A percentile compares a stretch with the other conserved stretches of the same genome.
Conservation (phyloP, 2,329 filamentous ascomycete genomes). For the Verruconis gallopava region DNA sequence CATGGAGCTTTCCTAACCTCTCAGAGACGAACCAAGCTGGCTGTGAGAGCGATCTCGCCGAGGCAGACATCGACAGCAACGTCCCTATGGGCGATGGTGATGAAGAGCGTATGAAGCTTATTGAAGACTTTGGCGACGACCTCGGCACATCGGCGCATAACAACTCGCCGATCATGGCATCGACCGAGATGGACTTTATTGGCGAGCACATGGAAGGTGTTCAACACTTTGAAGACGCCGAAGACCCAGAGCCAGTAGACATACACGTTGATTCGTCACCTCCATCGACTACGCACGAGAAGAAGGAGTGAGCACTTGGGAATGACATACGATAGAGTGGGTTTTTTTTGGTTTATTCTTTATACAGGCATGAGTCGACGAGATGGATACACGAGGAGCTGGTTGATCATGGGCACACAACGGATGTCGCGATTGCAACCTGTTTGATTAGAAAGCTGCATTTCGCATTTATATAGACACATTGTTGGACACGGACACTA, state of each 20-base stretch:
- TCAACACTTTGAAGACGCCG: background rate
- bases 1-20: background rate
- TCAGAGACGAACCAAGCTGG: background rate
- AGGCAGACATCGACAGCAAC: background rate
- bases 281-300: background rate
- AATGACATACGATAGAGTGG: too few species aligned
- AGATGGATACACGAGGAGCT: too few species aligned
- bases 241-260: background rate
- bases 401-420: too few species aligned
- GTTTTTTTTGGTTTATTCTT: too few species aligned
- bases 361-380: too few species aligned
- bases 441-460: too few species aligned
- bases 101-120: background rate
- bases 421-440: too few species aligned
- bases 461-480: too few species aligned
- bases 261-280: background rate
- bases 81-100: background rate
- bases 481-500: too few species aligned
- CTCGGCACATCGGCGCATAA: background rate
- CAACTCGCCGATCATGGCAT: background rate
- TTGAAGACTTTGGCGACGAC: slow-evolving; percentile 7
- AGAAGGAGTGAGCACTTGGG: background rate
- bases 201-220: background rate
- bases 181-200: background rate
- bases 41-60: background rate